Base-by-base conservation (phyloP, 768 basidiomycete genomes). In the Lentinula aciculospora region DNA sequence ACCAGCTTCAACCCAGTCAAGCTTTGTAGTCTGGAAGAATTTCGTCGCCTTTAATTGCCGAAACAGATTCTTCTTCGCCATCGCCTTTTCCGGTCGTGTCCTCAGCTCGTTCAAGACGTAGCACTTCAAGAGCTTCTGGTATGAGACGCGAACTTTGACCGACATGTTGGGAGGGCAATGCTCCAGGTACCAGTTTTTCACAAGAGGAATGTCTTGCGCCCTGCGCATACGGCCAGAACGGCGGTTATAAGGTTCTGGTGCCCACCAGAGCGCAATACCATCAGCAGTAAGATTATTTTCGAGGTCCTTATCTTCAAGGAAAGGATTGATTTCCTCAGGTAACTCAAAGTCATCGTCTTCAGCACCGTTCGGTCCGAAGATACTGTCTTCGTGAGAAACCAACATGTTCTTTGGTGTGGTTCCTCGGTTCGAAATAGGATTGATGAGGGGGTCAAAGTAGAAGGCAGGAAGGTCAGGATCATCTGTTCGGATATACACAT, bases 1-100 rank as follows among this genome's bases (percentile, higher is more conserved):
- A 63, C 97, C 97, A 2, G 96, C 97, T 71, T 99, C 97, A 36
- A 99, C 96, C 97, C 97, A 99, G 71, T 99, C 97, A 63, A 99
- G 74, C 63, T 83, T 92, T 3, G 97, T 99, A 13, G 92, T 93
- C 78, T 98, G 97, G 86, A 99, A 99, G 76, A 99, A 99, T 73
- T 98, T 98, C 58, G 97, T 99, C n/a, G 92, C 88, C 74, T 98
- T 98, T 58, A 94, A 78, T 68, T 94, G 92, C 44, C 93, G 81
- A 82, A 99, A 98, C 50, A 98, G 69, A 67, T 95, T 97, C 76
- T 96, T 94, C 84, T 96, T 98, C 62, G 92, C 89, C 91, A 97
- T 96, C 7, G 97, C 89, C 73, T 97, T 98, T 71, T 97, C 94
- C 4, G 87, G 81, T 46, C 91, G 80, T 55, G 87, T 87, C 66